Percentiles rank a stretch among this genome's conserved stretches.
These are phyloP conservation scores for Paraurostyla sp. DNA, from an alignment of 73 alveolate species.

Conservation along the genomic window DNA sequence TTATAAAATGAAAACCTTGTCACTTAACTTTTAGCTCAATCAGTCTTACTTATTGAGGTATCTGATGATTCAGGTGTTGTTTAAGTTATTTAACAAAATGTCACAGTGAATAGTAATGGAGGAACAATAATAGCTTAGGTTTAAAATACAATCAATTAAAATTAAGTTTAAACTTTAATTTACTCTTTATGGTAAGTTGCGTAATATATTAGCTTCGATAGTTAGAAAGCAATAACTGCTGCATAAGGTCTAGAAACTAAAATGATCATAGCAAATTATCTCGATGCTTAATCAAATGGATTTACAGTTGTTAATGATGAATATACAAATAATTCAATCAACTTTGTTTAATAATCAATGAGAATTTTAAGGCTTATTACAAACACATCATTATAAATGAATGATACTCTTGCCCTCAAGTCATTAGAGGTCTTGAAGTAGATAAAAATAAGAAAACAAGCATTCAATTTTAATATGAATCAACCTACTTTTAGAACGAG, in stretches of 20 bases:
- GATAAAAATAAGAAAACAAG: not conserved
- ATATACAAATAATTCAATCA: not conserved
- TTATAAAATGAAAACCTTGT: too few relatives aligned
- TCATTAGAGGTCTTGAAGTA: not conserved
- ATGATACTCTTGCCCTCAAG: not conserved
- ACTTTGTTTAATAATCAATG: not conserved
- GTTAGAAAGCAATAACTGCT: not conserved
- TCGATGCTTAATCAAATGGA: not conserved
- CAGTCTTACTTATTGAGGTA: too few relatives aligned
- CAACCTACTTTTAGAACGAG: not conserved
- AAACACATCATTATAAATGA: not conserved
- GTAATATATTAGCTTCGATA: too few relatives aligned
- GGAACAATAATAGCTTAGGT: too few relatives aligned
- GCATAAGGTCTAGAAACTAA: not conserved
- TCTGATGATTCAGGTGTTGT: too few relatives aligned
- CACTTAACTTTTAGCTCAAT: too few relatives aligned
- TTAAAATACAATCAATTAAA: too few relatives aligned
- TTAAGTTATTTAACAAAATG: too few relatives aligned
- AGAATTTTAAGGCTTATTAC: not conserved
- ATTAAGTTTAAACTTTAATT: too few relatives aligned
- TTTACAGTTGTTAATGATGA: not conserved
- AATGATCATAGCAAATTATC: not conserved
- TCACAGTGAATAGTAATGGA: too few relatives aligned
- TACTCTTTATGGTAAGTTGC: too few relatives aligned
- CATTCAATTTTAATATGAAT: not conserved